A percentile compares a stretch with the other conserved stretches of the same genome.
These are phyloP conservation scores for Ormosia semicastrata DNA, from an alignment of 306 rosid genomes.

Conservation along the genomic window DNA sequence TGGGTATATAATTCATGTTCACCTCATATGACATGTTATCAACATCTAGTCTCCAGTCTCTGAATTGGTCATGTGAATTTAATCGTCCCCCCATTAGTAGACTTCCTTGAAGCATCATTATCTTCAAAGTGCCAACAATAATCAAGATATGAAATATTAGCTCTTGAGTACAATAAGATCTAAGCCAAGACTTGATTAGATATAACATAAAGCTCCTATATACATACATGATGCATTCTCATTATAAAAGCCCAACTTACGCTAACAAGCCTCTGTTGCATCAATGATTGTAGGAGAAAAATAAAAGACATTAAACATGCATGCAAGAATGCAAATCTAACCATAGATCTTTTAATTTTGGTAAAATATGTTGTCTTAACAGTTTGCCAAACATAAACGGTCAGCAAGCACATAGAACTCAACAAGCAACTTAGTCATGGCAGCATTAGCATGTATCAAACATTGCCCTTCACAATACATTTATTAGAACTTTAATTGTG, in stretches of 20 bases:
- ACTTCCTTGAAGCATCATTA: constrained; percentile 72
- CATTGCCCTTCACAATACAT: not conserved
- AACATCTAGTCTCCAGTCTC: constrained; percentile 90
- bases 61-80: constrained; percentile 60
- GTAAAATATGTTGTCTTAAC: not conserved
- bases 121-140: constrained; percentile 47
- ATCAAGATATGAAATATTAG: constrained; percentile 7
- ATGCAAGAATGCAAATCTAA: not conserved
- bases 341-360: not conserved
- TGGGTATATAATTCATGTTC: not conserved
- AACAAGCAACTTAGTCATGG: not conserved
- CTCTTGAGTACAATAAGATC: not conserved
- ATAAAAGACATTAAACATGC: not conserved
- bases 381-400: not conserved
- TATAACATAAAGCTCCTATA: not conserved
- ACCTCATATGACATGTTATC: constrained; percentile 98
- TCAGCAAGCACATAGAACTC: not conserved
- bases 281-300: not conserved
- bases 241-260: not conserved
- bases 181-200: not conserved
- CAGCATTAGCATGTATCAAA: not conserved
- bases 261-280: not conserved
- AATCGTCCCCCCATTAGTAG: constrained; percentile 71
- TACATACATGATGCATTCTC: not conserved
- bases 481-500: not conserved